Base-by-base conservation (phyloP, 108 stramenopile genomes). In the Cyclotella choctawhatcheeana region DNA sequence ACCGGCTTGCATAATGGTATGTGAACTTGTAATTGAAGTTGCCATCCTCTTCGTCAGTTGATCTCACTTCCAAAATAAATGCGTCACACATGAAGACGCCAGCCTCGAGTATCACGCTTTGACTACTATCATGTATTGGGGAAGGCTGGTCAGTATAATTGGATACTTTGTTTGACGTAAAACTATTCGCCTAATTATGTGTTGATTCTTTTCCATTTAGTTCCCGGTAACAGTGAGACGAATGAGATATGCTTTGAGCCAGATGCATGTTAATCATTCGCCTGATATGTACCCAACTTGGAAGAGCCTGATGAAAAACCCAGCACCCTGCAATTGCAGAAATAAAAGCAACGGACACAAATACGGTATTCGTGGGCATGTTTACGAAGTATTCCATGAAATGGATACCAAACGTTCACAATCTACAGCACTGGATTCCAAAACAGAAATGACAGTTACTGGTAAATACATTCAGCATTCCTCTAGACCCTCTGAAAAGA, bases 61-160 rank as follows among this genome's bases (percentile, higher is more conserved):
- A n/a, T n/a, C n/a, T n/a, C n/a, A n/a, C n/a, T n/a, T n/a, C n/a
- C n/a, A n/a, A n/a, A n/a, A n/a, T n/a, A n/a, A n/a, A n/a, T n/a
- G n/a, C n/a, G n/a, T n/a, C n/a, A n/a, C n/a, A n/a, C n/a, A n/a
- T n/a, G n/a, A 24, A 29, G 55, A 80, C 59, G 79, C 83, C 35
- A 84, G 69, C 40, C 35, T 76, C 43, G 89, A 93, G 76, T 93
- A 89, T 74, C 89, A 93, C 75, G 89, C 89, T 24, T 54, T 90
- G 64, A 85, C 89, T 35, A 87, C 89, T 1, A 51, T 89, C 17
- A 62, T 88, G 64, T 93, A 82, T 75, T 87, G 88, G 85, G 81
- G 78, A 18, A 66, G 88, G 61, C 65, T 93, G 47, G 77, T 77
- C 34, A 56, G 77, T 7, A 17, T 61, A 8, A 16, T 22, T 50